Percentiles rank a stretch among this genome's conserved stretches.
phyloP scores from a whole-genome alignment of 1,139 yeast species.

The Kluyveromyces sp. region DNA sequence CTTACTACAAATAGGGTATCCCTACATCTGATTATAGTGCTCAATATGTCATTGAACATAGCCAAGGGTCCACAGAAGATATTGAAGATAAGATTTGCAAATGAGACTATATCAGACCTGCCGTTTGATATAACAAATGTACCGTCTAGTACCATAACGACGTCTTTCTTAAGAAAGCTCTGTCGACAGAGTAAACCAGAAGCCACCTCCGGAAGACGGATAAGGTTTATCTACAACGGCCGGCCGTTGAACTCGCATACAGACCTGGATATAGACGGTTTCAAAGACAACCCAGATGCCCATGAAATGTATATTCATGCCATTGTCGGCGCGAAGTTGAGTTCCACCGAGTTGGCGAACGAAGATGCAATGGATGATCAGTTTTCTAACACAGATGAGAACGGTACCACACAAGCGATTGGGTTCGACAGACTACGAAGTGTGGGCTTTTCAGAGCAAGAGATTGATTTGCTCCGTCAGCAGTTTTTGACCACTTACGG shows the following conservation, averaged over 20 bases:
- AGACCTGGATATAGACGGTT: slow-evolving; percentile 38
- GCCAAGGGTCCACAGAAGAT: not conserved
- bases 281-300: slow-evolving; percentile 16
- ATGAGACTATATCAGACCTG: slow-evolving; percentile 40
- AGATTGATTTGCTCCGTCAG: slow-evolving; percentile 59
- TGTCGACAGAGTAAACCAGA: slow-evolving; percentile 37
- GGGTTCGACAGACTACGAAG: slow-evolving; percentile 80
- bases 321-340: slow-evolving; percentile 65
- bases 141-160: slow-evolving; percentile 32
- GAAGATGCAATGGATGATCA: slow-evolving; percentile 56
- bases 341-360: slow-evolving; percentile 49
- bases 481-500: slow-evolving; percentile 72
- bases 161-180: slow-evolving; percentile 39
- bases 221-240: slow-evolving; percentile 71
- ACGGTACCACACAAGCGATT: slow-evolving; percentile 60
- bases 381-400: slow-evolving; percentile 24
- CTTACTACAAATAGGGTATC: too few relatives aligned
- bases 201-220: slow-evolving; percentile 41
- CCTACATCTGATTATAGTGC: not conserved
- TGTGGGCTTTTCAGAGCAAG: slow-evolving; percentile 78
- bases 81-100: slow-evolving; percentile 47
- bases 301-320: slow-evolving; percentile 61
- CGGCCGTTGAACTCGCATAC: slow-evolving; percentile 57
- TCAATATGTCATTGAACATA: slow-evolving; percentile 2
- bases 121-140: slow-evolving; percentile 36